Conservation (phyloP, 1,284 basidiomycete species). For the Tilletia setariae region DNA sequence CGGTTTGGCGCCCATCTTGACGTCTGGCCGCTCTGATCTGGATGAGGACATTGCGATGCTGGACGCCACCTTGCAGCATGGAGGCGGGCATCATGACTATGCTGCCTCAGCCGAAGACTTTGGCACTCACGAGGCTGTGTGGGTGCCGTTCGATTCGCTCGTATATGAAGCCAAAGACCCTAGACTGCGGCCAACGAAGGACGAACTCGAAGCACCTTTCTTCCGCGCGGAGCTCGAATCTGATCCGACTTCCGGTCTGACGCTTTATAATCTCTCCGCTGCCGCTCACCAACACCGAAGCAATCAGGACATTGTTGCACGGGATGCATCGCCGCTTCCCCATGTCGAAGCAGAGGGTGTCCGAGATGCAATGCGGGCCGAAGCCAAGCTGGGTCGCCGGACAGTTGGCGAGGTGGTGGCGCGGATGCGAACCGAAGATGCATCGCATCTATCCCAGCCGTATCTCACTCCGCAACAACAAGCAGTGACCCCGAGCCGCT, state of each 20-base stretch:
- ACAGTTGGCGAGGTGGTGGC: too few relatives aligned
- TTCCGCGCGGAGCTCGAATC: background rate
- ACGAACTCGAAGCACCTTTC: background rate
- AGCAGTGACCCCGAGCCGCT: background rate
- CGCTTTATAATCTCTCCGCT: background rate
- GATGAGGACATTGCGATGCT: background rate
- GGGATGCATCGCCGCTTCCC: too few relatives aligned
- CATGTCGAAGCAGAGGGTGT: too few relatives aligned
- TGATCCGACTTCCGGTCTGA: background rate
- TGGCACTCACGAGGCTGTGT: background rate
- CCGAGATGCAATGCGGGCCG: too few relatives aligned
- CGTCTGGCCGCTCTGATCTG: too few relatives aligned
- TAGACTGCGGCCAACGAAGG: background rate
- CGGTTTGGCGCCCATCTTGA: slow-evolving; percentile 44
- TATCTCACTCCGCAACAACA: too few relatives aligned
- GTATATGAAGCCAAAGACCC: background rate
- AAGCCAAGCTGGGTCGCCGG: too few relatives aligned
- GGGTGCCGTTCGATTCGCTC: slow-evolving; percentile 6
- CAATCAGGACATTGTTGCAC: background rate
- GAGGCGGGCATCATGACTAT: background rate
- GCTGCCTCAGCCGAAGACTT: background rate
- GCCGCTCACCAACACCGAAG: background rate
- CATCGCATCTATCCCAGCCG: too few relatives aligned
- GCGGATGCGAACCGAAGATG: too few relatives aligned
- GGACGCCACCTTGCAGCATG: background rate